Evolutionary conservation across 164 flowering plant genomes (phyloP), one percentile per base, ranked within the genome.

Genomic region (Vitis riparia): DNA sequence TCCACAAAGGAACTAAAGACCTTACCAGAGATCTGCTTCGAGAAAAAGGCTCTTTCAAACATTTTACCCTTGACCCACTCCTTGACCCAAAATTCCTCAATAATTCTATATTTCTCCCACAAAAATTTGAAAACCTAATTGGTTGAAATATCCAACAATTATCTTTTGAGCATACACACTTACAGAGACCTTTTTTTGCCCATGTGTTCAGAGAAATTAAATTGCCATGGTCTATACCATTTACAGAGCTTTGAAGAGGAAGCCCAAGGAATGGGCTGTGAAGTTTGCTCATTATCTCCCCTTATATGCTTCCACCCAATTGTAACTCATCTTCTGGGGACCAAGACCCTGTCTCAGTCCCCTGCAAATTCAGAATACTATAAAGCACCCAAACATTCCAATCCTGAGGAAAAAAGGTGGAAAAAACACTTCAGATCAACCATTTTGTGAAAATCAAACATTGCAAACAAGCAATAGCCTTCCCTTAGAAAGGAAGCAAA

Each of bases 331-430:
- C 60, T 59, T 74, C 66, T 51, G 84, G 97, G 93, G 92, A 86
- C 93, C 84, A 85, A 89, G 97, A 89, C 76, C 73, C 66, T 23
- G 66, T 86, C 93, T 85, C 76, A 83, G 93, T 81, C 93, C 90
- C 96, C 92, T 66, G 12, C 51, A 63, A 57, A 16, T 47, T 65
- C 72, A 75, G 12, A 55, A 8, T 16, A 49, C 47, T 47, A 52
- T 51, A 47, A 8, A 51, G 37, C 16, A 16, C n/a, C 27, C 68
- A 67, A 65, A 29, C 71, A 70, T 47, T 61, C 62, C 59, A 37
- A 37, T 53, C 69, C 77, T 70, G 16, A 51, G 23, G 23, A 19
- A n/a, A 51, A 49, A 1, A 48, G 48, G 52, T 15, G 16, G 1
- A 68, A 14, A 10, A 44, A 27, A 47, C 53, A 49, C n/a, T 19